These are phyloP conservation scores for Saccharomyces hybrid DNA, from an alignment of 1,139 yeast genomes.

Conservation along the genomic window DNA sequence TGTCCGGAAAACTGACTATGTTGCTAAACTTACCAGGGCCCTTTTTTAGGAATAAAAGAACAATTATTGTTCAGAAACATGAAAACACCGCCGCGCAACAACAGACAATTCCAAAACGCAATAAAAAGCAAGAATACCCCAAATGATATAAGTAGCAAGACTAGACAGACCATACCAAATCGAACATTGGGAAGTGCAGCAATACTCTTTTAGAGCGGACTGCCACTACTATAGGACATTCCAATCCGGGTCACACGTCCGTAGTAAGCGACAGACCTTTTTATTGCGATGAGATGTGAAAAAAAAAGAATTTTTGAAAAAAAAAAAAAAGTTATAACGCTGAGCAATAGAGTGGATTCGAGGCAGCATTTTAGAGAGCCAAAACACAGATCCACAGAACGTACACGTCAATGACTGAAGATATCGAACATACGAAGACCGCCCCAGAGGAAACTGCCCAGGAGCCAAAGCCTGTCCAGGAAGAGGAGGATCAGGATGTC, in stretches of 20 bases:
- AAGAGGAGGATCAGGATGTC: slow-evolving; percentile 7
- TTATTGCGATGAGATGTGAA: background rate
- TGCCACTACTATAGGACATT: background rate
- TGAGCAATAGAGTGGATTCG: background rate
- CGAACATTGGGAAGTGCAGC: too few relatives aligned
- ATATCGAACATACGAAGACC: background rate
- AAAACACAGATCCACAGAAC: background rate
- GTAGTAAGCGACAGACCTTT: background rate
- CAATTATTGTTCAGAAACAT: too few relatives aligned
- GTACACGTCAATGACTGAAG: slow-evolving; percentile 2
- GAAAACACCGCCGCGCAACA: too few relatives aligned
- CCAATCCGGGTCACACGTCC: background rate
- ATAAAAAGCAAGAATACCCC: too few relatives aligned
- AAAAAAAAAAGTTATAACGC: background rate
- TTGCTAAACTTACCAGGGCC: too few relatives aligned
- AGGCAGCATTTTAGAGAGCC: too few relatives aligned
- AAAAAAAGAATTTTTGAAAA: background rate
- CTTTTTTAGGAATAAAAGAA: too few relatives aligned
- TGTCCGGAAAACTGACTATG: too few relatives aligned
- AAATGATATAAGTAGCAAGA: too few relatives aligned
- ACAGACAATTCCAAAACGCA: too few relatives aligned
- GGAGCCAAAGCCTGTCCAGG: slow-evolving; percentile 2
- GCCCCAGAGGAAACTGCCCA: slow-evolving; percentile 1
- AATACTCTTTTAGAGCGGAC: too few relatives aligned
- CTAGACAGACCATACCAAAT: too few relatives aligned